Evolutionary conservation across 208 protist genomes (phyloP).

Genomic region (Leptomonas pyrrhocoris): DNA sequence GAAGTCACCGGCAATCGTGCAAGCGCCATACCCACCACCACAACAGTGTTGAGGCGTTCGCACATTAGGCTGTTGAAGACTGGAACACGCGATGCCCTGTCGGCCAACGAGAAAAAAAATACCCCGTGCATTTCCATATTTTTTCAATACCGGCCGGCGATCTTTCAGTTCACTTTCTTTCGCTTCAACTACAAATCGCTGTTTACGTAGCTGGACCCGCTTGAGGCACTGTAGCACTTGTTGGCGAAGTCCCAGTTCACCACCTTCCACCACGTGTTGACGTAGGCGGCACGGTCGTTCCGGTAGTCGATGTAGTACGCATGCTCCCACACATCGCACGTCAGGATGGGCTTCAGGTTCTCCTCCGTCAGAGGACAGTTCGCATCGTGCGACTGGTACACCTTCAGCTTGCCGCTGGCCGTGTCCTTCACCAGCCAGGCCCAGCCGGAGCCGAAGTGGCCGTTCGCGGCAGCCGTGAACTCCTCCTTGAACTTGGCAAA

Average conservation of each 20-base stretch:
- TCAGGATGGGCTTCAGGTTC: constrained; percentile 78
- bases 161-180: no score
- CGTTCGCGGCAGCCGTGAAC: constrained; percentile 83
- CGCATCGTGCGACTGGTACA: constrained; percentile 85
- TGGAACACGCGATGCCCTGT: no score
- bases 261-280: constrained; percentile 92
- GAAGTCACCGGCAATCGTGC: no score
- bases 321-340: constrained; percentile 96
- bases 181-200: constrained; percentile 20
- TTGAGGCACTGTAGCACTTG: constrained; percentile 14
- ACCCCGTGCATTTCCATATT: no score
- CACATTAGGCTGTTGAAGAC: no score
- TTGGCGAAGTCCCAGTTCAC: constrained; percentile 89
- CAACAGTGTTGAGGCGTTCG: no score
- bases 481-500: constrained; percentile 94
- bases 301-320: constrained; percentile 96
- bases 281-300: constrained; percentile 90
- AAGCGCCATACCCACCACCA: no score
- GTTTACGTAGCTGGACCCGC: constrained; percentile 16
- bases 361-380: constrained; percentile 73
- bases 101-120: no score
- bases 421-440: constrained; percentile 93
- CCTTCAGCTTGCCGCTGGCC: constrained; percentile 78
- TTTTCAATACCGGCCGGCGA: no score
- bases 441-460: constrained; percentile 95